Percentiles rank a stretch among this genome's conserved stretches.
Conservation (phyloP, 2,329 filamentous ascomycete genomes). For the Fusarium sp. region DNA sequence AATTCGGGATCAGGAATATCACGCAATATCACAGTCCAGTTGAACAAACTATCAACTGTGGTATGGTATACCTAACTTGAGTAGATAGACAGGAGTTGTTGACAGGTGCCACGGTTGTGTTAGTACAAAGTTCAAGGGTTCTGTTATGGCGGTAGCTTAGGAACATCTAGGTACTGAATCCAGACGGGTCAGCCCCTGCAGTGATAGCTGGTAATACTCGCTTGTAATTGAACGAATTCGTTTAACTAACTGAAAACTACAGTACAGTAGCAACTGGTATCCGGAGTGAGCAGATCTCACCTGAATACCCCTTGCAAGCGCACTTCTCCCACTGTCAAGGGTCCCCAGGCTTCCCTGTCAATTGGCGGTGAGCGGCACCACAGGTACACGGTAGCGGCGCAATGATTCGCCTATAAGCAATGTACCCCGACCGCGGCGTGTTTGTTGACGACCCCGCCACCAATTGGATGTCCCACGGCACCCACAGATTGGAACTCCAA, state of each 20-base stretch:
- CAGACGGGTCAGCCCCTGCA: neutral
- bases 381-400: slow-evolving; percentile 34
- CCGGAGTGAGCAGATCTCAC: slow-evolving; percentile 26
- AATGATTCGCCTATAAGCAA: slow-evolving; percentile 11
- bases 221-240: neutral
- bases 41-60: too few species aligned
- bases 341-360: slow-evolving; percentile 45
- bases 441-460: slow-evolving; percentile 50
- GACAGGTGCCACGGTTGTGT: slow-evolving; percentile 30
- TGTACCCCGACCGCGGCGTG: slow-evolving; percentile 28
- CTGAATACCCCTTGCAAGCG: slow-evolving; percentile 45
- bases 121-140: neutral
- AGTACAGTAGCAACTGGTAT: slow-evolving; percentile 3
- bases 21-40: neutral
- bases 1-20: neutral
- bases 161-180: neutral
- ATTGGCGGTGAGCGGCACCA: slow-evolving; percentile 49
- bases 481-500: slow-evolving; percentile 51
- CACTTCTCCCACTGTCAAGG: slow-evolving; percentile 36
- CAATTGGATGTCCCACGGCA: slow-evolving; percentile 41
- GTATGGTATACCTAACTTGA: too few species aligned
- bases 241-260: slow-evolving; percentile 4
- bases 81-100: neutral
- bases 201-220: neutral
- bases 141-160: neutral